Evolutionary conservation across 129 eudicot species (phyloP).

Genomic region (sunflower (Helianthus annuus)): HanXRQr2.0-SUNRISE NC_035434.2:169393053-169393552

Average conservation of each 20-base stretch:
- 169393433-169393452: conserved; percentile 44
- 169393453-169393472: conserved; percentile 46
- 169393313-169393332: conserved; percentile 29
- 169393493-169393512: conserved; percentile 40
- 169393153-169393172: conserved; percentile 57
- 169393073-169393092: background rate
- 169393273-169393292: background rate
- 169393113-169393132: conserved; percentile 54
- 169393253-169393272: conserved; percentile 32
- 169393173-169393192: conserved; percentile 27
- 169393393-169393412: conserved; percentile 17
- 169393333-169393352: conserved; percentile 49
- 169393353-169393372: conserved; percentile 24
- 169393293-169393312: conserved; percentile 5
- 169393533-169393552: conserved; percentile 76
- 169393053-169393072: conserved; percentile 19
- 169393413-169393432: conserved; percentile 39
- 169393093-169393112: conserved; percentile 43
- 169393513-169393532: conserved; percentile 66
- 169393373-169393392: conserved; percentile 19
- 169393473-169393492: conserved; percentile 53
- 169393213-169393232: conserved; percentile 24
- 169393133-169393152: conserved; percentile 89
- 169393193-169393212: conserved; percentile 3
- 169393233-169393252: conserved; percentile 37